These are phyloP conservation scores for Paramecium tetraurelia DNA, from an alignment of 73 alveolate species.

Conservation along the genomic window DNA sequence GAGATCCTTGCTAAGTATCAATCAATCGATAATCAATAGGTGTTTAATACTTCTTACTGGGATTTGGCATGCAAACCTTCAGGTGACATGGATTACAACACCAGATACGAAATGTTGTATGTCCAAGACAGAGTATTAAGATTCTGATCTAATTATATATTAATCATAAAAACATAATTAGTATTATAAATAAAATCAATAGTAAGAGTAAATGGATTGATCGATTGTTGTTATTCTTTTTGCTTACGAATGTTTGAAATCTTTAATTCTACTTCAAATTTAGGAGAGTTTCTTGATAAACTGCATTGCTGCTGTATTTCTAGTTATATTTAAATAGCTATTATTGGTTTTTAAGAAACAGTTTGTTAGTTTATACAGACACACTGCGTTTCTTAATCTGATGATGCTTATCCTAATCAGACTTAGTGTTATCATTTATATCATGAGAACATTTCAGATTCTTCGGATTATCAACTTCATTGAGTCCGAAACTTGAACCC, in stretches of 20 bases:
- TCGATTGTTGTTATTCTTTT: background rate
- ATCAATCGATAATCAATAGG: background rate
- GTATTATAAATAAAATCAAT: background rate
- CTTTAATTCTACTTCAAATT: background rate
- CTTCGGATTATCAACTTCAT: background rate
- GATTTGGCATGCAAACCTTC: constrained; percentile 52
- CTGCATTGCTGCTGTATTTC: background rate
- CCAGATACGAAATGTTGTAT: constrained; percentile 58
- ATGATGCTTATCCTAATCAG: background rate
- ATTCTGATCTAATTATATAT: constrained; percentile 42
- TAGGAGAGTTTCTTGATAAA: background rate
- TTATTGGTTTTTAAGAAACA: background rate
- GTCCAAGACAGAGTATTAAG: constrained; percentile 55
- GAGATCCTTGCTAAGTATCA: constrained; percentile 48
- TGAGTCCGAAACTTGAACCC: background rate
- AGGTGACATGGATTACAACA: constrained; percentile 51
- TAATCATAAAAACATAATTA: background rate
- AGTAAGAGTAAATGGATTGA: background rate
- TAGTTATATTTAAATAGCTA: background rate
- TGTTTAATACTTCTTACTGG: constrained; percentile 55
- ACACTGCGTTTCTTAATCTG: background rate
- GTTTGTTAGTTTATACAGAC: background rate
- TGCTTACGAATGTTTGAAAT: background rate
- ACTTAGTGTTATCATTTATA: background rate
- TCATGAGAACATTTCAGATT: background rate